Base-by-base conservation (phyloP, 1,139 yeast species). In the Hansenula anomala region DNA sequence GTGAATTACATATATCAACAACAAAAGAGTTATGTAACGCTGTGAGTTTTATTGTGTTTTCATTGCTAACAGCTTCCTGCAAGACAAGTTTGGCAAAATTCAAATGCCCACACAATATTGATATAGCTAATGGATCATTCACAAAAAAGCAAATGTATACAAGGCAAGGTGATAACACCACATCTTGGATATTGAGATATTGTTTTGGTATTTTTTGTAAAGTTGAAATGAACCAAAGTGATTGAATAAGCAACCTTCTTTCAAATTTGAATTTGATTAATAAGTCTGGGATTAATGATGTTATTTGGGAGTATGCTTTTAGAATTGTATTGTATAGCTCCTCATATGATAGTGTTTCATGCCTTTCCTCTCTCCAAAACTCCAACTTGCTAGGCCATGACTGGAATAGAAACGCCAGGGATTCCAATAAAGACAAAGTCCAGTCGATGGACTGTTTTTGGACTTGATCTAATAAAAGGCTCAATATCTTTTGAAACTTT, bases 1-100 rank as follows among this genome's bases (percentile, higher is more conserved):
- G 44, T 25, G 74, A 65, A 44, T 81, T 81, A 37, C 84, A 69
- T 8, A 75, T 51, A 52, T 82, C 89, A 67, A 78, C 67, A 9
- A 80, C 73, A 42, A 71, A 74, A 0, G 75, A 61, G 40, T 79
- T 78, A 39, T 75, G 80, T 6, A 71, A 38, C n/a, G 49, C 47
- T 32, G 69, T 67, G 23, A 58, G 49, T 8, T 50, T 45, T 6
- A 58, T 55, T 12, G 56, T 50, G 26, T 49, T 47, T 11, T 54
- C 52, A 5, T 49, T 45, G 3, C 56, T 44, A 2, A 46, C 49
- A 13, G 53, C 49, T 14, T 48, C 48, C 19, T 52, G 44, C 10
- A 62, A 41, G 12, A 64, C 48, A 3, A 42, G 34, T 45, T 78
- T 78, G 35, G 73, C 59, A 36, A 59, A 59, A 3, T 74, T 63